Evolutionary conservation across 805 yeast species (phyloP).

Genomic region (Hanseniaspora lachancei): DNA sequence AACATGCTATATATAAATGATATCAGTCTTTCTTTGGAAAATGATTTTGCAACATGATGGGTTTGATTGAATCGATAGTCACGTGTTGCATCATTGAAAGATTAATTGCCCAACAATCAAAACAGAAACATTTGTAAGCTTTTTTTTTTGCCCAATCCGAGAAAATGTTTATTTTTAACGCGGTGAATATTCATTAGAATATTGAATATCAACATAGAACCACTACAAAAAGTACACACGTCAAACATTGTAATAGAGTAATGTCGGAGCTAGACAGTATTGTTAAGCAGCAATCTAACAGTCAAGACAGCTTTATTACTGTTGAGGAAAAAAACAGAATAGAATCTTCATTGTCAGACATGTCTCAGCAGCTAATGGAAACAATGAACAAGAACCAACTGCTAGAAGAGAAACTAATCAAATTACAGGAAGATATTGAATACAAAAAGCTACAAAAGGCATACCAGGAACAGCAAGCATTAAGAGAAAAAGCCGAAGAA

Average conservation of each 20-base stretch:
- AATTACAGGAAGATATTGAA: neutral
- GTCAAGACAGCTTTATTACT: slow-evolving; percentile 3
- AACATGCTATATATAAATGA: too few species aligned
- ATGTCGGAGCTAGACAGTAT: neutral
- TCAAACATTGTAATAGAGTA: neutral
- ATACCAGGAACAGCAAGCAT: neutral
- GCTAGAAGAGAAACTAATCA: neutral
- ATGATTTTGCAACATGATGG: too few species aligned
- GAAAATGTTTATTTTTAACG: too few species aligned
- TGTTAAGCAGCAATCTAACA: neutral
- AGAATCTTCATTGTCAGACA: slow-evolving; percentile 3
- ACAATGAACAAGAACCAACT: slow-evolving; percentile 11
- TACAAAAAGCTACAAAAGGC: neutral
- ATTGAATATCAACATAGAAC: too few species aligned
- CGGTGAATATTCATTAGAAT: too few species aligned
- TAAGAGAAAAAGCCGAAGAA: slow-evolving; percentile 35
- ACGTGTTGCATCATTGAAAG: too few species aligned
- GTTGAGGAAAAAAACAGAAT: slow-evolving; percentile 10
- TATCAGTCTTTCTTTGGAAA: too few species aligned
- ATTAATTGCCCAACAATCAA: too few species aligned
- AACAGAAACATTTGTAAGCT: too few species aligned
- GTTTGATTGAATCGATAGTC: too few species aligned
- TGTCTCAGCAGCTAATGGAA: slow-evolving; percentile 10
- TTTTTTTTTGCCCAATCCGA: too few species aligned
- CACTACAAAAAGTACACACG: neutral